Conservation (phyloP, 2,329 filamentous ascomycete genomes). For the Nannizziopsis barbatae region DNA sequence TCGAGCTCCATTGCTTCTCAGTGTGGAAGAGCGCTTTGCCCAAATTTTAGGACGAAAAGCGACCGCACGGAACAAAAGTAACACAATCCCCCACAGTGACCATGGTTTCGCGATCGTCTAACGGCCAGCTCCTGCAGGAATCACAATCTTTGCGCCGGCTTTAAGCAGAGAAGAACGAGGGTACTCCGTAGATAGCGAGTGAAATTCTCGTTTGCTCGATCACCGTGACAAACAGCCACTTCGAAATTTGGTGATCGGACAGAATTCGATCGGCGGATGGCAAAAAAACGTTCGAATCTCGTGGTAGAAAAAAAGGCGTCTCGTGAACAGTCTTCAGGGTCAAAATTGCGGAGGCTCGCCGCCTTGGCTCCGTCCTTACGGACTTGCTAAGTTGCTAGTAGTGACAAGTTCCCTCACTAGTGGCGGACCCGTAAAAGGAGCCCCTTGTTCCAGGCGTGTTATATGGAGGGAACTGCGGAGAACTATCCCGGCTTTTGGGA, state of each 20-base stretch:
- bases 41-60: neutral
- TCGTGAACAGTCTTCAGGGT: neutral
- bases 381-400: too few relatives aligned
- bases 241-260: too few relatives aligned
- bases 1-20: neutral
- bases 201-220: too few relatives aligned
- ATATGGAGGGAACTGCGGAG: too few relatives aligned
- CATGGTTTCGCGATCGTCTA: constrained; percentile 2
- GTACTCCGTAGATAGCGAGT: too few relatives aligned
- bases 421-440: too few relatives aligned
- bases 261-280: neutral
- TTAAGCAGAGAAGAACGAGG: too few relatives aligned
- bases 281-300: neutral
- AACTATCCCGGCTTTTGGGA: too few relatives aligned
- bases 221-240: too few relatives aligned
- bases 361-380: neutral
- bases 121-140: neutral
- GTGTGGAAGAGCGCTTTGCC: too few relatives aligned
- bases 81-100: neutral
- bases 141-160: neutral
- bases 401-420: too few relatives aligned
- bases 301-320: neutral
- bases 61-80: neutral
- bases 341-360: neutral
- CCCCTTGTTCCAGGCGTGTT: too few relatives aligned